Percentiles rank a stretch among this genome's conserved stretches.
These are phyloP conservation scores for Hymenoscyphus repandus DNA, from an alignment of 2,329 filamentous ascomycete genomes.

Conservation along the genomic window DNA sequence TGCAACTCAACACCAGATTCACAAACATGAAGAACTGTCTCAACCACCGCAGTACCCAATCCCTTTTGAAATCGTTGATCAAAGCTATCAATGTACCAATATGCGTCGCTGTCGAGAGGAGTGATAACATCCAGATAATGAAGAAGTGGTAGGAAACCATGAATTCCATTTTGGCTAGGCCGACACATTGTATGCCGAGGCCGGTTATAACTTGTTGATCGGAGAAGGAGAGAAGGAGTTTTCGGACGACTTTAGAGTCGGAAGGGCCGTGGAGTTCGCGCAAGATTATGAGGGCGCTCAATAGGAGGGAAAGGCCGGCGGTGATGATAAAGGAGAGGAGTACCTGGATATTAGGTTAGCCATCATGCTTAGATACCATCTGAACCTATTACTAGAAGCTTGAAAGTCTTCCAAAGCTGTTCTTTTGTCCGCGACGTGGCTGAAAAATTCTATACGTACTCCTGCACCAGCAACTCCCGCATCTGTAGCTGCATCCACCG, in stretches of 20 bases:
- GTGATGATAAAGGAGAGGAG: constrained; percentile 64
- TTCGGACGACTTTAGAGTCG: constrained; percentile 50
- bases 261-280: constrained; percentile 44
- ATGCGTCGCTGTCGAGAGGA: constrained; percentile 61
- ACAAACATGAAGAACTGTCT: constrained; percentile 61
- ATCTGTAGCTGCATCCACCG: constrained; percentile 34
- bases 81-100: constrained; percentile 60
- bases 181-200: constrained; percentile 62
- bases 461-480: constrained; percentile 53
- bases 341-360: constrained; percentile 37
- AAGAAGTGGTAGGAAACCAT: constrained; percentile 67
- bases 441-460: constrained; percentile 34
- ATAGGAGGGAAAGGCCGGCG: constrained; percentile 49
- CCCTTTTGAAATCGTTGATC: constrained; percentile 59
- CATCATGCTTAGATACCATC: background rate
- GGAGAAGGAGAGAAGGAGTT: constrained; percentile 59
- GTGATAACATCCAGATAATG: constrained; percentile 62
- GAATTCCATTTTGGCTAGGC: constrained; percentile 51
- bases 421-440: too few species aligned
- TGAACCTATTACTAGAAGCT: too few species aligned
- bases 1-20: constrained; percentile 53
- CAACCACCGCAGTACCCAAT: constrained; percentile 63
- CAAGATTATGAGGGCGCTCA: constrained; percentile 52
- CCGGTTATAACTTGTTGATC: constrained; percentile 66
- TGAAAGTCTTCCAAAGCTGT: too few species aligned